Conservation (phyloP, 805 yeast species). For the Candida easanensis region DNA sequence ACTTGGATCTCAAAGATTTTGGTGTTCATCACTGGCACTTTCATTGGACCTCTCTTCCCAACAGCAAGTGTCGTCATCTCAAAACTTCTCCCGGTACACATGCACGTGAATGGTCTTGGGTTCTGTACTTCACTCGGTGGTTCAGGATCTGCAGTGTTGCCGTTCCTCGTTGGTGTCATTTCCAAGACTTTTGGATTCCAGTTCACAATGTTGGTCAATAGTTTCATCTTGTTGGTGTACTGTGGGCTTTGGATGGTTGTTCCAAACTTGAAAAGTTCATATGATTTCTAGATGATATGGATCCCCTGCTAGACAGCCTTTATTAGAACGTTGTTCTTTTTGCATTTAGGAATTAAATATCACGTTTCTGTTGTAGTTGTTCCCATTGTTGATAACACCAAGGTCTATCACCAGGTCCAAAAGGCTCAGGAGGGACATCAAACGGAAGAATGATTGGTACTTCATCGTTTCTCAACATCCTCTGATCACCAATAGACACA, state of each 20-base stretch:
- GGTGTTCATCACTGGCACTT: conserved; percentile 48
- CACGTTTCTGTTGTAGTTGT: too few relatives aligned
- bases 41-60: conserved; percentile 72
- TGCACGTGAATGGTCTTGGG: conserved; percentile 68
- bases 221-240: conserved; percentile 33
- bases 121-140: conserved; percentile 78
- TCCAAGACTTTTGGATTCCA: conserved; percentile 15
- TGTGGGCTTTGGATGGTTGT: conserved; percentile 21
- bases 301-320: neutral
- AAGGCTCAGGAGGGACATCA: conserved; percentile 46
- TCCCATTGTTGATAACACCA: conserved; percentile 36
- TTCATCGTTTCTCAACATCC: conserved; percentile 9
- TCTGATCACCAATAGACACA: conserved; percentile 35
- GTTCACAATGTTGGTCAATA: conserved; percentile 4
- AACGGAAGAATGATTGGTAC: conserved; percentile 48
- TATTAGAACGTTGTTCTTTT: too few relatives aligned
- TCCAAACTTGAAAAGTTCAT: neutral
- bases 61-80: conserved; percentile 65
- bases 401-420: conserved; percentile 40
- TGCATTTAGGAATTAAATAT: too few relatives aligned
- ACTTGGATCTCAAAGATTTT: conserved; percentile 11
- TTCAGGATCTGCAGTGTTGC: conserved; percentile 73
- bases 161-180: conserved; percentile 56
- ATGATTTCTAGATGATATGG: neutral
- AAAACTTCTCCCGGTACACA: conserved; percentile 55